phyloP scores from a whole-genome alignment of 768 basidiomycete genomes.

The Pilatotrama ljubarskyi region DNA sequence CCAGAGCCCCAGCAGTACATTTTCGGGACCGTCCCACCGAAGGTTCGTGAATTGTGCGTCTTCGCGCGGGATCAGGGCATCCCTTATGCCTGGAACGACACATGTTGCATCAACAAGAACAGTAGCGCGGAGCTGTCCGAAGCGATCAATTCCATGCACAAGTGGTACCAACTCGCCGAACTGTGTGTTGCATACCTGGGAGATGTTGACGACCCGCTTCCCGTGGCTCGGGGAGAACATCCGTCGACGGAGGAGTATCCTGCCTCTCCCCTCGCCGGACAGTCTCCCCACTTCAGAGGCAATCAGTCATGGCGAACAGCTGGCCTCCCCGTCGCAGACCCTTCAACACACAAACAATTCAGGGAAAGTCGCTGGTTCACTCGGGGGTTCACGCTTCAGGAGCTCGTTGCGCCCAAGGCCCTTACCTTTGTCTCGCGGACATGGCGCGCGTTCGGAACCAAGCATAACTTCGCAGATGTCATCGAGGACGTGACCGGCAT shows the following conservation, averaged over 20 bases:
- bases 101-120: constrained; percentile 7
- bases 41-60: not conserved
- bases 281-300: no score
- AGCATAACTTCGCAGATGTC: not conserved
- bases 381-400: not conserved
- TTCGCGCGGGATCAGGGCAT: not conserved
- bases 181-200: not conserved
- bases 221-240: not conserved
- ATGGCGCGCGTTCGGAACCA: not conserved
- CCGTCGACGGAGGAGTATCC: no score
- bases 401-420: not conserved
- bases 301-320: not conserved
- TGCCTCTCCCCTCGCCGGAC: no score
- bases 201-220: not conserved
- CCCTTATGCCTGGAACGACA: not conserved
- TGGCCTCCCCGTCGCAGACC: no score
- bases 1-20: not conserved
- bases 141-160: constrained; percentile 9
- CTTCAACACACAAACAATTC: not conserved
- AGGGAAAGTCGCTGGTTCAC: not conserved
- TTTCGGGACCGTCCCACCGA: not conserved
- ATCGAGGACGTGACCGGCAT: not conserved
- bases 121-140: constrained; percentile 11
- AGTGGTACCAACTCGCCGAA: constrained; percentile 1
- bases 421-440: not conserved